phyloP scores from a whole-genome alignment of 768 basidiomycete genomes.

The Aureoboletus auriporus region DNA sequence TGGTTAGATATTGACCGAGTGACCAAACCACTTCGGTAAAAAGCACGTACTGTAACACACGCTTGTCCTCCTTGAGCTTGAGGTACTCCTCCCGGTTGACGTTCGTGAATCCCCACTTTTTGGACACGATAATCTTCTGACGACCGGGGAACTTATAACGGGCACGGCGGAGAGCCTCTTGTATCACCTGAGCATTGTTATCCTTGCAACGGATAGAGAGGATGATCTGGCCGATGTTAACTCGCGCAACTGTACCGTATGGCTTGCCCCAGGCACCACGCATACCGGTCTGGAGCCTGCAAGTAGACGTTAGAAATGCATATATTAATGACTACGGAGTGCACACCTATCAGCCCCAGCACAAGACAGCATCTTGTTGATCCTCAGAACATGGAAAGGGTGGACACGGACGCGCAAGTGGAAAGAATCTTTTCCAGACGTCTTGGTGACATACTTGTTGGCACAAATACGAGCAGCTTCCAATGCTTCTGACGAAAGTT shows the following conservation, averaged over 20 bases:
- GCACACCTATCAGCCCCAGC: conserved; percentile 92
- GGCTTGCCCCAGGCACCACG: conserved; percentile 99
- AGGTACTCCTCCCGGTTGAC: conserved; percentile 87
- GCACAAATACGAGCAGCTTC: conserved; percentile 99
- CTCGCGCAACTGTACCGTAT: conserved; percentile 92
- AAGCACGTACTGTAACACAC: conserved; percentile 74
- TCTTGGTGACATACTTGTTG: conserved; percentile 99
- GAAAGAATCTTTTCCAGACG: conserved; percentile 97
- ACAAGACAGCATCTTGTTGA: conserved; percentile 99
- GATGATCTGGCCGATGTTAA: conserved; percentile 96
- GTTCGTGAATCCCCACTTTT: conserved; percentile 99
- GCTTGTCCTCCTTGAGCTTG: conserved; percentile 86
- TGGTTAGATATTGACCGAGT: background rate
- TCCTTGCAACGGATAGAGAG: conserved; percentile 91
- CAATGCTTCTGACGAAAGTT: conserved; percentile 91
- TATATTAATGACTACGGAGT: background rate
- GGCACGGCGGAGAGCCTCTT: conserved; percentile 95
- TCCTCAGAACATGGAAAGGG: conserved; percentile 97
- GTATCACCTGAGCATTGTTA: conserved; percentile 77
- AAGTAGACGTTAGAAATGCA: background rate
- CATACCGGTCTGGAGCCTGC: conserved; percentile 92
- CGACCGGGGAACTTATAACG: conserved; percentile 99
- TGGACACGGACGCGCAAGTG: conserved; percentile 95
- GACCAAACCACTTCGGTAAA: background rate
- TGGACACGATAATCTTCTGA: conserved; percentile 94